A percentile compares a stretch with the other conserved stretches of the same genome.
phyloP scores from a whole-genome alignment of 805 yeast genomes.

The Starmera dryadoides region DNA sequence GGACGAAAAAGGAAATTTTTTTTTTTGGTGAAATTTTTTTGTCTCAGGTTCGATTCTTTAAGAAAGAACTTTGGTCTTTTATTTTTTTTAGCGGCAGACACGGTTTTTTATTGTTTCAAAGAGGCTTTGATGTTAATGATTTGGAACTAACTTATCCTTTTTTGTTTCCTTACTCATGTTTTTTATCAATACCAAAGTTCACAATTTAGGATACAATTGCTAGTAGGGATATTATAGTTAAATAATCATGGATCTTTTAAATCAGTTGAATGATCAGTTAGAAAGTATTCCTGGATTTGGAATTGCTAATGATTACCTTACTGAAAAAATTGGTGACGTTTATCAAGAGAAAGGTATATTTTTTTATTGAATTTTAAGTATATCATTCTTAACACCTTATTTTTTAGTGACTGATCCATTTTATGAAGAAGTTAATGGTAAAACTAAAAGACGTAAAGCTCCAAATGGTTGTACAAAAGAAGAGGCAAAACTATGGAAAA shows the following conservation, averaged over 20 bases:
- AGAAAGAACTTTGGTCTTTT: no score
- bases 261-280: conserved; percentile 23
- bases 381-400: background rate
- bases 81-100: no score
- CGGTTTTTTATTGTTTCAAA: no score
- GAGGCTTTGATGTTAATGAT: no score
- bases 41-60: no score
- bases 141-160: no score
- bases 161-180: no score
- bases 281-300: conserved; percentile 54
- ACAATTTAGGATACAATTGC: no score
- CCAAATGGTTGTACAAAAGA: conserved; percentile 50
- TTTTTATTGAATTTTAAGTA: background rate
- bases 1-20: no score
- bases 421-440: conserved; percentile 45
- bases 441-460: conserved; percentile 47
- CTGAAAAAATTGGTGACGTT: conserved; percentile 60
- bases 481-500: conserved; percentile 66
- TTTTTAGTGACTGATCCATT: conserved; percentile 43
- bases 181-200: no score
- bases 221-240: no score
- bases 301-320: conserved; percentile 47
- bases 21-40: no score
- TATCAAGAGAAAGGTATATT: conserved; percentile 40
- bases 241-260: conserved; percentile 19